These are phyloP conservation scores for Amanita inopinata DNA, from an alignment of 768 basidiomycete species.

Conservation along the genomic window DNA sequence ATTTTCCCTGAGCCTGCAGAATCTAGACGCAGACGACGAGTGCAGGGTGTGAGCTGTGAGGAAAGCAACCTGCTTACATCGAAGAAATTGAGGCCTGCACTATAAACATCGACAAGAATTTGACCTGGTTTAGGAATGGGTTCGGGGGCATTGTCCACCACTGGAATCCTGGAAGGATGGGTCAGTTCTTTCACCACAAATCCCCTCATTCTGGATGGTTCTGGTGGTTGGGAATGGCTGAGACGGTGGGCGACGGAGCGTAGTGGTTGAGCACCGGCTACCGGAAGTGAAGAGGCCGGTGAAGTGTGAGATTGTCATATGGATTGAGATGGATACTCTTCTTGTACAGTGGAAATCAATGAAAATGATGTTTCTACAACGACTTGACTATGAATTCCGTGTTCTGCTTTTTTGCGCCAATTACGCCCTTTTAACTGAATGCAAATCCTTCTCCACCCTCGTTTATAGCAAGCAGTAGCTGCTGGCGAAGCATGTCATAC, in stretches of 20 bases:
- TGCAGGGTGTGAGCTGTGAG: not conserved
- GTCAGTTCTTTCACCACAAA: conserved; percentile 64
- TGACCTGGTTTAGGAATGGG: conserved; percentile 43
- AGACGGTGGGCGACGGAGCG: no score
- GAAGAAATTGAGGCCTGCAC: conserved; percentile 73
- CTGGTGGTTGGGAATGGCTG: no score
- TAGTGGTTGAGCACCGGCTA: conserved; percentile 3
- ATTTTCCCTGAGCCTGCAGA: conserved; percentile 82
- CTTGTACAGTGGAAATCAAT: not conserved
- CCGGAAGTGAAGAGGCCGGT: no score
- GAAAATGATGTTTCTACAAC: conserved; percentile 2
- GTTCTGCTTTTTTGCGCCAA: not conserved
- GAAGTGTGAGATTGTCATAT: conserved; percentile 3
- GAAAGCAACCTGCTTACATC: conserved; percentile 37
- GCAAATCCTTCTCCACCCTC: conserved; percentile 97
- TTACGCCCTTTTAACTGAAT: conserved; percentile 36
- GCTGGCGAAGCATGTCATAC: conserved; percentile 92
- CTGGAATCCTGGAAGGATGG: conserved; percentile 54
- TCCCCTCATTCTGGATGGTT: conserved; percentile 54
- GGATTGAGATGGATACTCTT: not conserved
- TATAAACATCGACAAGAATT: conserved; percentile 68
- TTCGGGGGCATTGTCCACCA: conserved; percentile 46
- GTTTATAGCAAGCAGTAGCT: conserved; percentile 84
- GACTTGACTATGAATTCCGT: conserved; percentile 1
- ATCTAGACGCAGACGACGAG: conserved; percentile 36